Percentiles rank a stretch among this genome's conserved stretches.
These are phyloP conservation scores for Hymenoscyphus repandus DNA, from an alignment of 2,329 filamentous ascomycete species.

Conservation along the genomic window DNA sequence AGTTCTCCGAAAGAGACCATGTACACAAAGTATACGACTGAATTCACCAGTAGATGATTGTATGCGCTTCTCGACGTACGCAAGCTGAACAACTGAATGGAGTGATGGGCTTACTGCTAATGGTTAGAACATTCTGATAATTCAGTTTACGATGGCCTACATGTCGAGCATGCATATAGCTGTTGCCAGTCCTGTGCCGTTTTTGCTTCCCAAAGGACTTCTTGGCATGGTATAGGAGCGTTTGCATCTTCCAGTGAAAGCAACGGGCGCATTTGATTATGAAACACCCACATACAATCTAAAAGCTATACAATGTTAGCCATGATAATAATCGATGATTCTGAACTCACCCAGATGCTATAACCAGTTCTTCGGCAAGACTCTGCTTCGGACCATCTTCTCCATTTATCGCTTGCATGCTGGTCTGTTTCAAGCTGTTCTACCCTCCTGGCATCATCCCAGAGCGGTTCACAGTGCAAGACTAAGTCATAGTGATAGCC, in stretches of 20 bases:
- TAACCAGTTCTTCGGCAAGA: constrained; percentile 36
- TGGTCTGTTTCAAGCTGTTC: constrained; percentile 3
- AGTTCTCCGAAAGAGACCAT: constrained; percentile 44
- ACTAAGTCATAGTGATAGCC: constrained; percentile 15
- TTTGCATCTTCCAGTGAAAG: constrained; percentile 37
- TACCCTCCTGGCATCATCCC: constrained; percentile 10
- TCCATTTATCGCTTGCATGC: constrained; percentile 26
- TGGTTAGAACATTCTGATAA: constrained; percentile 6
- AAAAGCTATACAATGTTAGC: constrained; percentile 30
- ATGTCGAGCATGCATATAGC: constrained; percentile 14
- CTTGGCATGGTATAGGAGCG: constrained; percentile 35
- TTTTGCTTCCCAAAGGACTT: constrained; percentile 36
- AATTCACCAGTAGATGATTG: constrained; percentile 42
- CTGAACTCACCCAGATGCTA: constrained; percentile 37
- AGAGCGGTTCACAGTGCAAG: constrained; percentile 22
- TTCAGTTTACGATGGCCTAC: too few species aligned
- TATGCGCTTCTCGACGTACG: constrained; percentile 45
- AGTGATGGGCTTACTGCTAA: constrained; percentile 33
- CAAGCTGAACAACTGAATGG: constrained; percentile 37
- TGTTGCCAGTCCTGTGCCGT: constrained; percentile 32
- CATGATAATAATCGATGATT: background rate
- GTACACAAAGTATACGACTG: constrained; percentile 42
- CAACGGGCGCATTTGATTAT: constrained; percentile 33
- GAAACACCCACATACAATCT: constrained; percentile 37
- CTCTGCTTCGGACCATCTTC: constrained; percentile 35